These are phyloP conservation scores for Melanogaster broomeanus DNA, from an alignment of 768 basidiomycete genomes.

Conservation along the genomic window DNA sequence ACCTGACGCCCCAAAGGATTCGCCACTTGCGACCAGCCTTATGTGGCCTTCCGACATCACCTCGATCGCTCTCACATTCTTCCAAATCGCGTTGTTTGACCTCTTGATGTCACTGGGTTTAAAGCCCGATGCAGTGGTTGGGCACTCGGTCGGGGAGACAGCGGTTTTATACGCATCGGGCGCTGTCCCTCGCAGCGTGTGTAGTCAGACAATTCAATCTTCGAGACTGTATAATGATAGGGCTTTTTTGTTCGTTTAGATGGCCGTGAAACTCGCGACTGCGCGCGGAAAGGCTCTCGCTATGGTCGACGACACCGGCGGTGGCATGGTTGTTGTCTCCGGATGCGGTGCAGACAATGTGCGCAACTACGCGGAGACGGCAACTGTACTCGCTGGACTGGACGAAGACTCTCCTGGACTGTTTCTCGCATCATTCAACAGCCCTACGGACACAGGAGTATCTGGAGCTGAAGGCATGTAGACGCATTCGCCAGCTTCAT, in stretches of 20 bases:
- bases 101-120: constrained; percentile 38
- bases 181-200: constrained; percentile 34
- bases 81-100: constrained; percentile 49
- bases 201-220: too few species aligned
- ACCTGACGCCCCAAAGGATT: constrained; percentile 4
- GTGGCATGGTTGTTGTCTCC: constrained; percentile 46
- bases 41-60: constrained; percentile 38
- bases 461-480: constrained; percentile 34
- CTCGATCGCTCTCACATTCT: constrained; percentile 43
- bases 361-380: background rate
- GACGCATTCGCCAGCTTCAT: background rate
- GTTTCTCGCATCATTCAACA: constrained; percentile 46
- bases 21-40: constrained; percentile 3
- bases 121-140: constrained; percentile 40
- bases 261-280: constrained; percentile 46
- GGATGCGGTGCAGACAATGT: constrained; percentile 33
- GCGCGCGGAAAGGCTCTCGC: constrained; percentile 41
- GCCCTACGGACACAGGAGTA: constrained; percentile 37
- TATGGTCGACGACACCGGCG: constrained; percentile 33
- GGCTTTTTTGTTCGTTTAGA: constrained; percentile 3
- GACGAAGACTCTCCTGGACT: constrained; percentile 13
- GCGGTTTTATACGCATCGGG: constrained; percentile 46
- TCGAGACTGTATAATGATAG: background rate
- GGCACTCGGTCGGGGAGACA: constrained; percentile 53
- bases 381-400: background rate